These are phyloP conservation scores for Pythium guiyangense DNA, from an alignment of 352 stramenopile species.

Conservation along the genomic window DNA sequence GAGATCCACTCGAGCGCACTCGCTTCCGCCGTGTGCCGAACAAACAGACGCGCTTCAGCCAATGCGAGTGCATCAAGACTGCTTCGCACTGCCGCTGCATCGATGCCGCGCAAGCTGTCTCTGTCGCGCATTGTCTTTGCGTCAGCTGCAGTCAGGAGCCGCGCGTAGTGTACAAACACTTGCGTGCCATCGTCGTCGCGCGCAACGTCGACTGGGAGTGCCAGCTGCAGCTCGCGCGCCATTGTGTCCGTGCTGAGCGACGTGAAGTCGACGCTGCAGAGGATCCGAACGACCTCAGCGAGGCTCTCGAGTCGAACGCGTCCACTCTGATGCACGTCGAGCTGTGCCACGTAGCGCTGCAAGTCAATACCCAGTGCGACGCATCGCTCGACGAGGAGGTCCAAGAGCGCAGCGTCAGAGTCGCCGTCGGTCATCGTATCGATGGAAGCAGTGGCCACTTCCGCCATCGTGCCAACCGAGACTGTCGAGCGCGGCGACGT, in stretches of 20 bases:
- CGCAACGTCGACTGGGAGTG: constrained; percentile 14
- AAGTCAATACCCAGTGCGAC: constrained; percentile 24
- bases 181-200: constrained; percentile 6
- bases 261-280: constrained; percentile 13
- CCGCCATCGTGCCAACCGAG: constrained; percentile 1
- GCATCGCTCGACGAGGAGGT: constrained; percentile 24
- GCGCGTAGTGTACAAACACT: constrained; percentile 18
- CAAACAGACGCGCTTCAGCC: not conserved
- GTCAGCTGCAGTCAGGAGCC: constrained; percentile 17
- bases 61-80: constrained; percentile 21
- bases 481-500: not conserved
- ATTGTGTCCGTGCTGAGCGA: constrained; percentile 7
- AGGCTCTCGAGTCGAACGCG: constrained; percentile 24
- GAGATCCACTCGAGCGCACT: constrained; percentile 20
- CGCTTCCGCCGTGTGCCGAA: constrained; percentile 6
- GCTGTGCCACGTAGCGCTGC: constrained; percentile 13
- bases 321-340: constrained; percentile 23
- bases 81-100: constrained; percentile 15
- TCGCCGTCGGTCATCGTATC: constrained; percentile 22
- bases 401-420: constrained; percentile 10
- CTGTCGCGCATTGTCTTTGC: constrained; percentile 8
- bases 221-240: constrained; percentile 12
- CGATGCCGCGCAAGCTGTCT: constrained; percentile 6
- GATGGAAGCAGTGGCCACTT: constrained; percentile 14
- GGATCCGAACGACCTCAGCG: constrained; percentile 19